Evolutionary conservation across 495 filamentous ascomycete species (phyloP), one percentile per base, ranked within the genome.

Genomic region (Talaromyces adpressus): DNA sequence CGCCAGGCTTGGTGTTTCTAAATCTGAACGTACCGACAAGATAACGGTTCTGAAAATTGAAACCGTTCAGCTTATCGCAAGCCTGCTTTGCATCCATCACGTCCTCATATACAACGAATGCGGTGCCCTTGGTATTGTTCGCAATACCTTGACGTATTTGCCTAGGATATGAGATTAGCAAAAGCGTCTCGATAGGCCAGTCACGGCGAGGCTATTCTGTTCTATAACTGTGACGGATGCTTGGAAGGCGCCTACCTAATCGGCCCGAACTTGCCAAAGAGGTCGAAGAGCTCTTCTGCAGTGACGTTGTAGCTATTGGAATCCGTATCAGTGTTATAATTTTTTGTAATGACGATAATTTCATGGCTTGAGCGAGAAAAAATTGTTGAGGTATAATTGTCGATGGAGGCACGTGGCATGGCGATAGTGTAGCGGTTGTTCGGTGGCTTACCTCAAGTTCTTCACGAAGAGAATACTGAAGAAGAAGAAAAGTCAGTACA

Each of bases 21-120:
- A 36, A 22, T 6, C 4, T 5, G 27, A 59, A 84, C 91, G 53
- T 88, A 96, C 93, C 93, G 72, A 98, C 95, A 70, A 98, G 91
- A 79, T 98, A 98, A 73, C 94, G 91, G 82, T 93, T 96, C 80
- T 98, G 95, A 77, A 98, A 98, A 80, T 98, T 98, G 86, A 95
- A 98, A 71, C 94, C 94, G 80, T 98, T 98, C 71, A 98, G 82
- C 82, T 97, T 97, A 83, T 98, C 94, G 82, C 95, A 97, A 69
- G 94, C 95, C 77, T 89, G 86, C 80, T 98, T 98, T 65, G 94
- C 93, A 83, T 98, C 94, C 86, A 97, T 92, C 27, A 97, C 95
- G 80, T 98, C 95, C 75, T 98, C 95, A 81, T 95, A 98, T 73
- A 98, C 94, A 57, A 98, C 95, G 79, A 96, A 98, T 70, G 92